Evolutionary conservation across 2,329 filamentous ascomycete genomes (phyloP).

Genomic region (Neonectria neomacrospora): DNA sequence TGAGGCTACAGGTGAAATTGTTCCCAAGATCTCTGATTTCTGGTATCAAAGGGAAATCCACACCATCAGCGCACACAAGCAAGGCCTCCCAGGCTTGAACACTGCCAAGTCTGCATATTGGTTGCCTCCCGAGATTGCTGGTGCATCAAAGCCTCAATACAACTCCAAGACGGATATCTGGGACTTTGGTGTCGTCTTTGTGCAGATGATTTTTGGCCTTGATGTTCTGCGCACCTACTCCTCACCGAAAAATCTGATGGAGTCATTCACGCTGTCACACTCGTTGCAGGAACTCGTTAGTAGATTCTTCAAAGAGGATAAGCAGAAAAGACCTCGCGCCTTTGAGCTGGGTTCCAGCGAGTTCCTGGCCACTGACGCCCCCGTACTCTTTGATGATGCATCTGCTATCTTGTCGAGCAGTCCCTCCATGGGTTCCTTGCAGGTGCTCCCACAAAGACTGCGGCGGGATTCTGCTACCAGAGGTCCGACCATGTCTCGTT

Average conservation of each 20-base stretch:
- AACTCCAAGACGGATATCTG: constrained; percentile 90
- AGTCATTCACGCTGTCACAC: constrained; percentile 76
- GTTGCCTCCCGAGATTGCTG: constrained; percentile 81
- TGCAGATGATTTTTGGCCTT: constrained; percentile 94
- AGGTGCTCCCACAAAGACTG: constrained; percentile 58
- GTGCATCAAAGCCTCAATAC: constrained; percentile 69
- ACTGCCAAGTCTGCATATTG: constrained; percentile 82
- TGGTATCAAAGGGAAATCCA: constrained; percentile 77
- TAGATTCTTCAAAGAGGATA: constrained; percentile 86
- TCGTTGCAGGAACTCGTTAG: constrained; percentile 82
- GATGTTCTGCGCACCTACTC: constrained; percentile 80
- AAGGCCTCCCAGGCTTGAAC: constrained; percentile 63
- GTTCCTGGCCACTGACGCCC: constrained; percentile 73
- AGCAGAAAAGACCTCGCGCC: constrained; percentile 84
- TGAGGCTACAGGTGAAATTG: constrained; percentile 73
- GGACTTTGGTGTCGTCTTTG: constrained; percentile 90
- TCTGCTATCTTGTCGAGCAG: constrained; percentile 53
- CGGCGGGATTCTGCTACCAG: constrained; percentile 72
- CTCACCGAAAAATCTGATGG: constrained; percentile 79
- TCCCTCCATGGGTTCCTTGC: constrained; percentile 56
- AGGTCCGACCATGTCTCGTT: constrained; percentile 72
- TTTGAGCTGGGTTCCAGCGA: constrained; percentile 77
- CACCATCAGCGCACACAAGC: constrained; percentile 64
- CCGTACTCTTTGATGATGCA: constrained; percentile 62
- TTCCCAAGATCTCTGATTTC: constrained; percentile 79